Base-by-base conservation (phyloP, 2,329 filamentous ascomycete genomes). In the Apiospora koreana region DNA sequence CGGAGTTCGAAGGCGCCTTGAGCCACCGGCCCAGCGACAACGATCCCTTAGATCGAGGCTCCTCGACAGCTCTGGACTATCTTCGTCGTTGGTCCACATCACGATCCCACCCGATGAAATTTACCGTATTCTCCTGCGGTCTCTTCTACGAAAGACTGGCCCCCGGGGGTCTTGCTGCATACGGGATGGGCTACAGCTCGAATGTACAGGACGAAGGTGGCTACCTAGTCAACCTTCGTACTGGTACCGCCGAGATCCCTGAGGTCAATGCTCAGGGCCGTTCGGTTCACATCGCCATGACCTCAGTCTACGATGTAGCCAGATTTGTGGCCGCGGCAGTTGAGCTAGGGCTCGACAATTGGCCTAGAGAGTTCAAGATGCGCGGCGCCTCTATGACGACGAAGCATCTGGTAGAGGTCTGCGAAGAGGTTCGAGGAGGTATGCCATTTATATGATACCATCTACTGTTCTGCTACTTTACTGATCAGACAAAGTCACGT, bases 71-170 rank as follows among this genome's bases (percentile, higher is more conserved):
- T 1, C 81, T 91, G 7, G 70, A 69, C n/a, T 74, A 75, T 64
- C 77, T 80, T 65, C 83, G 86, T 65, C 84, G 88, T 66, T 90
- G 88, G 78, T 80, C 83, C 18, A 77, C 81, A 5, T 81, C 83
- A 2, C 78, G 75, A 54, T 81, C 83, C 1, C 80, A 84, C 71
- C 81, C 83, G 62, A 92, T 94, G 82, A 85, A 87, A 54, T 93
- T 87, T 72, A 94, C 92, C 0, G 84, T 90, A 35, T 94, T 94
- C 79, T 88, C 90, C 0, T 94, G 93, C 74, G 93, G 93, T 25
- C 80, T 94, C 41, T 89, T 94, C 73, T 94, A 94, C 83, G 92
- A 94, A 77, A 85, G 92, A 0, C 94, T 94, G 75, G 89, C 88
- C 25, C 90, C 89, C 0, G 89, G 88, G 3, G 93, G 93, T 0